Conservation (phyloP, 2,329 filamentous ascomycete genomes). For the Penicillium sp. region DNA sequence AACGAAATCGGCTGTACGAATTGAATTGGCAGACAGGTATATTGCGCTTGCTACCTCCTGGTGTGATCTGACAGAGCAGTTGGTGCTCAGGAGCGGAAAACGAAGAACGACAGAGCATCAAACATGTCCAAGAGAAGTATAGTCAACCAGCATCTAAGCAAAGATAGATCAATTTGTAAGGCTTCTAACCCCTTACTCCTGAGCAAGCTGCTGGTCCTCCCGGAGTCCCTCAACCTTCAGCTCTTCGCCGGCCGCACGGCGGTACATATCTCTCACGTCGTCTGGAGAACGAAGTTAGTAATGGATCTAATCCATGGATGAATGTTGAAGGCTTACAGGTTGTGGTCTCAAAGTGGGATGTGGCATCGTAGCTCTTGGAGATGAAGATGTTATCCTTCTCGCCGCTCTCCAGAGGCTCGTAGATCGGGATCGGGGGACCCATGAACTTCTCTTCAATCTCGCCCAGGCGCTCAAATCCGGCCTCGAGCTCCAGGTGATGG, state of each 20-base stretch:
- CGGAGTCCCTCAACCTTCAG: constrained; percentile 82
- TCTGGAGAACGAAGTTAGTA: constrained; percentile 49
- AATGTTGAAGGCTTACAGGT: constrained; percentile 48
- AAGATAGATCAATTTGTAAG: constrained; percentile 25
- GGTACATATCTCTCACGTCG: constrained; percentile 92
- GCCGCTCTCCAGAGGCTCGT: constrained; percentile 81
- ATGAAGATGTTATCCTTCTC: constrained; percentile 89
- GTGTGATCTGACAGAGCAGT: constrained; percentile 9
- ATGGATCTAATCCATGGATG: neutral
- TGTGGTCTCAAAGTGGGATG: constrained; percentile 93
- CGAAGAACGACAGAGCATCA: constrained; percentile 17
- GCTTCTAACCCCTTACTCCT: constrained; percentile 30
- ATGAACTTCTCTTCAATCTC: constrained; percentile 96
- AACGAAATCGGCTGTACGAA: neutral
- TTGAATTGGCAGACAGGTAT: constrained; percentile 14
- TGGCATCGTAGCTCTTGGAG: constrained; percentile 97
- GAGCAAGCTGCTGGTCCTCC: constrained; percentile 55
- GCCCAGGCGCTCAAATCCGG: constrained; percentile 86
- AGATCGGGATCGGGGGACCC: constrained; percentile 86
- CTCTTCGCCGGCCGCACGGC: constrained; percentile 74
- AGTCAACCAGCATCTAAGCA: constrained; percentile 28
- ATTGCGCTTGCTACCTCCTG: constrained; percentile 16
- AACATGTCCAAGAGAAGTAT: constrained; percentile 29
- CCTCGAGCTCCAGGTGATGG: constrained; percentile 91
- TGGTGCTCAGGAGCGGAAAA: constrained; percentile 4